A percentile compares a stretch with the other conserved stretches of the same genome.
Conservation (phyloP, 164 flowering plant species). For the Tinospora cordifolia region DNA sequence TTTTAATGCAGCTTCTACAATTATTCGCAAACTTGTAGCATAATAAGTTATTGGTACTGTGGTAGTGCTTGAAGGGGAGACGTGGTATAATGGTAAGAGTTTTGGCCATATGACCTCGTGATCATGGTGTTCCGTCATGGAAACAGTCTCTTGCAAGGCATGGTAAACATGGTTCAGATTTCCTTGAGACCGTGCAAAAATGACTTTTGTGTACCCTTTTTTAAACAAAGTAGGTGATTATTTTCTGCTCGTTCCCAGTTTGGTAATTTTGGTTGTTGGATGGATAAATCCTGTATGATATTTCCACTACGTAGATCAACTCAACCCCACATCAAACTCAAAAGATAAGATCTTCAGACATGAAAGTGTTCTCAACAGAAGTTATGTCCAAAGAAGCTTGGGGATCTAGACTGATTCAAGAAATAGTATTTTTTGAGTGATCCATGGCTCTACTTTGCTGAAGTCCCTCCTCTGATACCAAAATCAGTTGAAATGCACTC, state of each 20-base stretch:
- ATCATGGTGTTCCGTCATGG: too few relatives aligned
- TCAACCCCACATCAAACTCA: background rate
- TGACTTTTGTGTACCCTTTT: too few relatives aligned
- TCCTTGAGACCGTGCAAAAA: too few relatives aligned
- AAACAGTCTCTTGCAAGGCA: too few relatives aligned
- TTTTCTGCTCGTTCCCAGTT: background rate
- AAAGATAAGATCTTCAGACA: background rate
- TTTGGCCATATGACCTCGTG: too few relatives aligned
- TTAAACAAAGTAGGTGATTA: background rate
- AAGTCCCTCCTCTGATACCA: background rate
- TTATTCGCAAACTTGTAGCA: background rate
- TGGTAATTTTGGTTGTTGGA: background rate
- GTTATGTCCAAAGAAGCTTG: background rate
- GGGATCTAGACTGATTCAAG: background rate
- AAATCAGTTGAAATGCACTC: too few relatives aligned
- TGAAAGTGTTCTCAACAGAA: background rate
- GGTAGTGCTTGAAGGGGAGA: background rate
- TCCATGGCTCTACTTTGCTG: background rate
- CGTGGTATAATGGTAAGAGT: too few relatives aligned
- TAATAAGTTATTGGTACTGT: background rate
- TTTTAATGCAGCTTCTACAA: background rate
- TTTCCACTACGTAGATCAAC: background rate
- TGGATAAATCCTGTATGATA: background rate
- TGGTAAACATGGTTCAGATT: too few relatives aligned
- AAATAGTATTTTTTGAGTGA: background rate